phyloP scores from a whole-genome alignment of 805 yeast genomes.

The Lachancea dasiensis region DNA sequence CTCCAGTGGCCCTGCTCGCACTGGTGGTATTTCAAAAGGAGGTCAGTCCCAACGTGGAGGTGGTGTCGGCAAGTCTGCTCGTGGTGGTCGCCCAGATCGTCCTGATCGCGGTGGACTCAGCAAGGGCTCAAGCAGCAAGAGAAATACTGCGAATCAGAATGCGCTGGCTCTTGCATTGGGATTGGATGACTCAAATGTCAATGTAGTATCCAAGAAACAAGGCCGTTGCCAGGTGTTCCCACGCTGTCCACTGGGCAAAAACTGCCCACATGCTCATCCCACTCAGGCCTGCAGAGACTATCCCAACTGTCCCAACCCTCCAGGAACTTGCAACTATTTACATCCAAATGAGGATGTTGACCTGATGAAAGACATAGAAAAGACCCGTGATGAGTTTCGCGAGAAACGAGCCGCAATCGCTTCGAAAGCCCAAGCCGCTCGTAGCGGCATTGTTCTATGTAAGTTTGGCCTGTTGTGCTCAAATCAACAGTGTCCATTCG shows the following conservation, averaged over 20 bases:
- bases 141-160: slow-evolving; percentile 25
- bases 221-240: slow-evolving; percentile 71
- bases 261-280: slow-evolving; percentile 77
- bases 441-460: slow-evolving; percentile 56
- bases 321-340: slow-evolving; percentile 75
- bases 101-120: slow-evolving; percentile 16
- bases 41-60: slow-evolving; percentile 7
- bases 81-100: slow-evolving; percentile 14
- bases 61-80: slow-evolving; percentile 6
- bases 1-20: slow-evolving; percentile 1
- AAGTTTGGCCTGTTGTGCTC: slow-evolving; percentile 72
- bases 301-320: slow-evolving; percentile 72
- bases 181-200: slow-evolving; percentile 24
- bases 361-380: slow-evolving; percentile 61
- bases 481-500: slow-evolving; percentile 77
- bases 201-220: slow-evolving; percentile 43
- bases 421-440: slow-evolving; percentile 33
- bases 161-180: slow-evolving; percentile 38
- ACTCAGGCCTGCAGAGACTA: slow-evolving; percentile 65
- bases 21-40: slow-evolving; percentile 7
- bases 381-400: slow-evolving; percentile 46
- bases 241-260: slow-evolving; percentile 54
- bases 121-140: slow-evolving; percentile 20
- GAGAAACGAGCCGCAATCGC: slow-evolving; percentile 38
- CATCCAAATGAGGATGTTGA: slow-evolving; percentile 84